Percentiles rank a stretch among this genome's conserved stretches.
Conservation (phyloP, 2,329 filamentous ascomycete species). For the Neodidymelliopsis sp. region DNA sequence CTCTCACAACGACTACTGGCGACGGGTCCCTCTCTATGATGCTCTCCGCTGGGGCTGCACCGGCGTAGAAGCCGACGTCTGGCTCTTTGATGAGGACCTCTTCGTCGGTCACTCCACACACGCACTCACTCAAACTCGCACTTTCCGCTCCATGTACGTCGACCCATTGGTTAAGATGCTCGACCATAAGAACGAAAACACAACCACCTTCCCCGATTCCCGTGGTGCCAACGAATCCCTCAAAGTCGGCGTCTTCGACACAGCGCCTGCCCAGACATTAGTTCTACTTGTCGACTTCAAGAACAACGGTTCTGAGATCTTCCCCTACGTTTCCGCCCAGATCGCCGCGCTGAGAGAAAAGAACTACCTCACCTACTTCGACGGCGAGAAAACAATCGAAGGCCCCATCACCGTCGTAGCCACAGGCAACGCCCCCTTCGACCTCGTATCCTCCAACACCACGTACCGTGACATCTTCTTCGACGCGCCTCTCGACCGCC, state of each 20-base stretch:
- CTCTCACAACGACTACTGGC: constrained; percentile 68
- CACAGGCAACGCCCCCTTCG: constrained; percentile 61
- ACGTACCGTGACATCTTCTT: constrained; percentile 64
- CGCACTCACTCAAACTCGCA: constrained; percentile 56
- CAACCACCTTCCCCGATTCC: constrained; percentile 41
- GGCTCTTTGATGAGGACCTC: constrained; percentile 62
- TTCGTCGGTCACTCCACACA: constrained; percentile 62
- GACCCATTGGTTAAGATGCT: constrained; percentile 60
- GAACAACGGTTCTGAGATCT: constrained; percentile 47
- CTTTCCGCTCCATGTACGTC: constrained; percentile 61
- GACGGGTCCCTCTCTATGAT: constrained; percentile 62
- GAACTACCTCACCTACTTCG: constrained; percentile 60
- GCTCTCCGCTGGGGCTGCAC: constrained; percentile 63
- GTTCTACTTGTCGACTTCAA: constrained; percentile 63
- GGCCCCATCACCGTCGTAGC: constrained; percentile 62
- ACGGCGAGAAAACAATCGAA: constrained; percentile 51
- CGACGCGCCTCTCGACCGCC: constrained; percentile 56
- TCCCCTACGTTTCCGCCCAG: constrained; percentile 50
- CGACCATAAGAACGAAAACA: constrained; percentile 57
- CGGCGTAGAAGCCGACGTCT: constrained; percentile 65
- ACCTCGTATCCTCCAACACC: constrained; percentile 55
- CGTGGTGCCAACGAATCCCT: constrained; percentile 20
- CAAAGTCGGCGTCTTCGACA: constrained; percentile 60
- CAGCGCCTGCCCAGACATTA: constrained; percentile 57
- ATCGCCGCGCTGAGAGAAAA: constrained; percentile 57